Percentiles rank a stretch among this genome's conserved stretches.
Evolutionary conservation across 2,329 filamentous ascomycete genomes (phyloP).

Genomic region (Elsinoe arachidis): DNA sequence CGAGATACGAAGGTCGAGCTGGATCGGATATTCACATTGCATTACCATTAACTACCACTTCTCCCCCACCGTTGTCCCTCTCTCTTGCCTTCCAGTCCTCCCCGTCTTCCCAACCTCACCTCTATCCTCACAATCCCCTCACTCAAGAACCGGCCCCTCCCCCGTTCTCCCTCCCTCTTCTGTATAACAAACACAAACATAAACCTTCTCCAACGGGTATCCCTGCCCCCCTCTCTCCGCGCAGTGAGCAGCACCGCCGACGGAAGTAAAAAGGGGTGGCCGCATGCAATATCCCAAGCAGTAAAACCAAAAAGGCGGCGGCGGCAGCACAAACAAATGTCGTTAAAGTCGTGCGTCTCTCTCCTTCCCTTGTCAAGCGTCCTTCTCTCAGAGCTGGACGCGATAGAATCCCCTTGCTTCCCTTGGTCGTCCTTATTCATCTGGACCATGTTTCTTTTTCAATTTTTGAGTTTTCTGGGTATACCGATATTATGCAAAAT

Average conservation of each 20-base stretch:
- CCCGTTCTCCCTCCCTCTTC: too few relatives aligned
- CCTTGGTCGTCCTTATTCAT: background rate
- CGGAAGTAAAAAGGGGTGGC: too few relatives aligned
- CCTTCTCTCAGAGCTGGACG: background rate
- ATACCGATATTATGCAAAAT: background rate
- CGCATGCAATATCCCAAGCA: background rate
- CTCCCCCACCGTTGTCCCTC: background rate
- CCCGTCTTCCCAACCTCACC: too few relatives aligned
- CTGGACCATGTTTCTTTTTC: background rate
- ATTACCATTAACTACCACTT: conserved; percentile 4
- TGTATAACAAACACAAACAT: background rate
- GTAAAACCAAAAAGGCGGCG: background rate
- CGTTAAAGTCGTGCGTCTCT: background rate
- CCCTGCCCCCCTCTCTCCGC: too few relatives aligned
- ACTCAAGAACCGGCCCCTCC: too few relatives aligned
- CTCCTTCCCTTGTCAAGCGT: background rate
- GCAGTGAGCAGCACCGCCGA: too few relatives aligned
- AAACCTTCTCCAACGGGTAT: background rate
- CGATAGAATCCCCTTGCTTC: background rate
- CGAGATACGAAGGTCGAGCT: too few relatives aligned
- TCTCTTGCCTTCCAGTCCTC: background rate
- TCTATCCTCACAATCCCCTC: too few relatives aligned
- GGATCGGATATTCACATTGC: too few relatives aligned
- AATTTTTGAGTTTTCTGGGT: background rate
- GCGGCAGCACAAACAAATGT: background rate